A percentile compares a stretch with the other conserved stretches of the same genome.
These are phyloP conservation scores for Penicillium soppii DNA, from an alignment of 495 filamentous ascomycete genomes.

Conservation along the genomic window DNA sequence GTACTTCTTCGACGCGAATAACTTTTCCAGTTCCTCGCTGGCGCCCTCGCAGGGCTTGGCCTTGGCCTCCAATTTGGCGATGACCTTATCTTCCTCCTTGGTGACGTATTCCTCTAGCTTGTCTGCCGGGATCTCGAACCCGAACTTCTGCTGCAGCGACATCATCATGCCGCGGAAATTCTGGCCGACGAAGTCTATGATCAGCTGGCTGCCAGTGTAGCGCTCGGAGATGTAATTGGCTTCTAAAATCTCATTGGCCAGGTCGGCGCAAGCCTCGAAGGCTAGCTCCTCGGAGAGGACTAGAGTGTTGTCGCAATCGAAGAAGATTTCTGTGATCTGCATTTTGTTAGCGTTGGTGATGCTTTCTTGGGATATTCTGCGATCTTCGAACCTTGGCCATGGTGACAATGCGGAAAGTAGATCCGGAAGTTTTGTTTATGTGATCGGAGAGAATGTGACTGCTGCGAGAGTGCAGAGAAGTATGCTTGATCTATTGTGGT, in stretches of 20 bases:
- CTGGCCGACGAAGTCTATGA: constrained; percentile 88
- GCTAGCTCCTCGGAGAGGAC: constrained; percentile 88
- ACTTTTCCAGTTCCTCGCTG: constrained; percentile 63
- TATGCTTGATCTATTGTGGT: neutral
- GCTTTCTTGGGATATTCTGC: constrained; percentile 1
- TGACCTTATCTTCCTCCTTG: constrained; percentile 80
- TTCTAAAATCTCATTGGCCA: constrained; percentile 86
- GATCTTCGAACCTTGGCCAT: constrained; percentile 46
- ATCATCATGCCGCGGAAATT: constrained; percentile 93
- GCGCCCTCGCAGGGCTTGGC: constrained; percentile 75
- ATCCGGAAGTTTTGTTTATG: constrained; percentile 10
- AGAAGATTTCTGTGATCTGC: constrained; percentile 79
- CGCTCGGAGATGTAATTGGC: constrained; percentile 62
- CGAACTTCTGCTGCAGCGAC: constrained; percentile 72
- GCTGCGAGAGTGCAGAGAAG: neutral
- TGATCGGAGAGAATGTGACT: neutral
- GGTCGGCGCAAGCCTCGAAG: constrained; percentile 90
- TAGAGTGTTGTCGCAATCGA: constrained; percentile 98
- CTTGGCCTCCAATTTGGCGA: constrained; percentile 70
- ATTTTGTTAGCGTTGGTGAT: constrained; percentile 18
- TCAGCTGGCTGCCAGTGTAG: constrained; percentile 77
- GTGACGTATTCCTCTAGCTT: constrained; percentile 77
- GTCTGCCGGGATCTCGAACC: constrained; percentile 62
- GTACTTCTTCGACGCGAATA: constrained; percentile 65
- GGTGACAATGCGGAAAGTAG: constrained; percentile 18